phyloP scores from a whole-genome alignment of 1,284 basidiomycete genomes.

The Butyriboletus appendiculatus region DNA sequence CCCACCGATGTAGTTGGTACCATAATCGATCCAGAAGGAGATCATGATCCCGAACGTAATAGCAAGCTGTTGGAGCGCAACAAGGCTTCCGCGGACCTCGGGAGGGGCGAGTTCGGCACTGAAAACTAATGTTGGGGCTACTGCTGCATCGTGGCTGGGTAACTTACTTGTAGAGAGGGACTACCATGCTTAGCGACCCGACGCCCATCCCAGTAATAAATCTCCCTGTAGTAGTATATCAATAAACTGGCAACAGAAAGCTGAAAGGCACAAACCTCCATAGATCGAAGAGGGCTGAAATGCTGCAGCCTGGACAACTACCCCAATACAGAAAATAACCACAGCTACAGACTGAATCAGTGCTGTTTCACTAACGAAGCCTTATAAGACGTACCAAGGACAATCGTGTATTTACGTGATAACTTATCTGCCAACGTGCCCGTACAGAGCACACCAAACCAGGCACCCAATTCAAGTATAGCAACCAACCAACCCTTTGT shows the following conservation, averaged over 20 bases:
- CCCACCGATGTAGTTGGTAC: slow-evolving; percentile 75
- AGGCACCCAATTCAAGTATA: slow-evolving; percentile 70
- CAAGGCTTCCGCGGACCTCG: slow-evolving; percentile 80
- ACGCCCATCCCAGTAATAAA: slow-evolving; percentile 79
- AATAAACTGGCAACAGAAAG: neutral
- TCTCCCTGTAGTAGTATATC: slow-evolving; percentile 45
- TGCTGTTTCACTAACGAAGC: neutral
- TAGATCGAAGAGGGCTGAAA: slow-evolving; percentile 59
- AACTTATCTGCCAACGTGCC: slow-evolving; percentile 72
- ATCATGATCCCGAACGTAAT: slow-evolving; percentile 73
- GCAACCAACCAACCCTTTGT: slow-evolving; percentile 71
- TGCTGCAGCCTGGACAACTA: slow-evolving; percentile 65
- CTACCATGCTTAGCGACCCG: slow-evolving; percentile 72
- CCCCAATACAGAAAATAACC: slow-evolving; percentile 65
- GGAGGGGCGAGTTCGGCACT: slow-evolving; percentile 73
- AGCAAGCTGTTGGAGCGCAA: slow-evolving; percentile 80
- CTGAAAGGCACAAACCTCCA: slow-evolving; percentile 45
- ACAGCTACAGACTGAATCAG: slow-evolving; percentile 46
- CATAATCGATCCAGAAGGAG: slow-evolving; percentile 83
- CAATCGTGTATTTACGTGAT: slow-evolving; percentile 71
- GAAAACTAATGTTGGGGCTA: slow-evolving; percentile 3
- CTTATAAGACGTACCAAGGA: slow-evolving; percentile 47
- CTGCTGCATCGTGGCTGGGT: neutral
- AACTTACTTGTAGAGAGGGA: slow-evolving; percentile 72
- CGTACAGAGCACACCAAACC: slow-evolving; percentile 69